Evolutionary conservation across 257 asterid genomes (phyloP).

Genomic region (Rhazya stricta): DNA sequence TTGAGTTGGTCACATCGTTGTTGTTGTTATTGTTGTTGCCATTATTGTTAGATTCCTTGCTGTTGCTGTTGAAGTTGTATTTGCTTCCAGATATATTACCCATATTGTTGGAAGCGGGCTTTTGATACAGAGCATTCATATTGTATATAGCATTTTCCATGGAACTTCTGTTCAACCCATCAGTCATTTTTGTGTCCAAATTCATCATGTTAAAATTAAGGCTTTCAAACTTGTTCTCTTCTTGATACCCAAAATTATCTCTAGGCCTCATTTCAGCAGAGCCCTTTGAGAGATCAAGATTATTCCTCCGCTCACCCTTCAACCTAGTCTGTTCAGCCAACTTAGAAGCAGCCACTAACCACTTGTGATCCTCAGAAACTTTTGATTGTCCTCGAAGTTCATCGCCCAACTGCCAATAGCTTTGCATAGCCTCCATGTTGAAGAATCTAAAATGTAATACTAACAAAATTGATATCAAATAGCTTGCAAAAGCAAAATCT

Average conservation of each 20-base stretch:
- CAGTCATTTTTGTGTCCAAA: slow-evolving; percentile 59
- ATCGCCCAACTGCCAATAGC: slow-evolving; percentile 93
- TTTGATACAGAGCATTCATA: slow-evolving; percentile 57
- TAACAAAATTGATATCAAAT: slow-evolving; percentile 9
- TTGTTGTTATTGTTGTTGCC: slow-evolving; percentile 26
- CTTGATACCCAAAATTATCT: slow-evolving; percentile 57
- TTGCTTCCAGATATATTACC: slow-evolving; percentile 54
- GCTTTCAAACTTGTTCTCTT: slow-evolving; percentile 74
- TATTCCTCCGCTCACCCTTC: slow-evolving; percentile 70
- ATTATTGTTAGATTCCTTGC: slow-evolving; percentile 46
- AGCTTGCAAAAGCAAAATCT: slow-evolving; percentile 4
- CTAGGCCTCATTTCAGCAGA: slow-evolving; percentile 50
- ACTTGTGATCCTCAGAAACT: slow-evolving; percentile 78
- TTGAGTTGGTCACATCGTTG: slow-evolving; percentile 40
- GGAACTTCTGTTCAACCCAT: slow-evolving; percentile 40
- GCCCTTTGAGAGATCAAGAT: slow-evolving; percentile 78
- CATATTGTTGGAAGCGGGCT: slow-evolving; percentile 36
- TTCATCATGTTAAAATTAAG: slow-evolving; percentile 67
- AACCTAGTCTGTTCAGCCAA: slow-evolving; percentile 77
- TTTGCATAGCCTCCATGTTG: slow-evolving; percentile 56
- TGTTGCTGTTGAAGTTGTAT: slow-evolving; percentile 33
- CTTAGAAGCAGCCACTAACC: slow-evolving; percentile 80
- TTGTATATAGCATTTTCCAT: slow-evolving; percentile 45
- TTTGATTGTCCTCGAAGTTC: slow-evolving; percentile 90
- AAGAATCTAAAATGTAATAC: slow-evolving; percentile 21